Conservation (phyloP, 495 filamentous ascomycete genomes). For the Xanthoparmelia taractica region DNA sequence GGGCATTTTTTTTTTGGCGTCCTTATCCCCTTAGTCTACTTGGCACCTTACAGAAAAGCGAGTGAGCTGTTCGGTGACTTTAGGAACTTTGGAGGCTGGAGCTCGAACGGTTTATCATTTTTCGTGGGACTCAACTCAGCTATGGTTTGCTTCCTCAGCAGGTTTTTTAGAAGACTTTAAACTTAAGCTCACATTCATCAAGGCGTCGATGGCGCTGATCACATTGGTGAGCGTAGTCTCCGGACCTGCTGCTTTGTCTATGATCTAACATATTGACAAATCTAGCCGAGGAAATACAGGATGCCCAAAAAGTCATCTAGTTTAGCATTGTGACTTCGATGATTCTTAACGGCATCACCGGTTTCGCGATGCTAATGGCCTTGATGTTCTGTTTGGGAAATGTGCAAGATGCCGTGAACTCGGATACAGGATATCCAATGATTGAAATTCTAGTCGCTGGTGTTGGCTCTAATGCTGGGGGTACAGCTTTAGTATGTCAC, state of each 20-base stretch:
- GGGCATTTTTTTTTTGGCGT: not conserved
- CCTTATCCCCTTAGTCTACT: not conserved
- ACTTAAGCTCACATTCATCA: too few relatives aligned
- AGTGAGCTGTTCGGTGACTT: not conserved
- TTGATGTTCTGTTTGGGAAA: not conserved
- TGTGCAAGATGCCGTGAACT: not conserved
- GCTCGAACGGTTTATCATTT: not conserved
- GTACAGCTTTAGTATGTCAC: too few relatives aligned
- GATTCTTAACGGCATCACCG: not conserved
- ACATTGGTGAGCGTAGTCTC: not conserved
- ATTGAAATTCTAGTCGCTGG: not conserved
- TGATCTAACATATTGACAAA: too few relatives aligned
- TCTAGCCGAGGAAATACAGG: not conserved
- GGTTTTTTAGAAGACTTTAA: too few relatives aligned
- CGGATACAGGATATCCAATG: not conserved
- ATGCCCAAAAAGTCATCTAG: not conserved
- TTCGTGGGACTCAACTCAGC: not conserved
- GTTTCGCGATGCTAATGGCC: not conserved
- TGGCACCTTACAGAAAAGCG: not conserved
- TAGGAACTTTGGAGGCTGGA: not conserved
- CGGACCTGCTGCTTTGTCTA: too few relatives aligned
- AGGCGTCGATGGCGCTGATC: too few relatives aligned
- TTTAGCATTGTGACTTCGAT: not conserved
- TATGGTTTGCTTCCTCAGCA: not conserved
- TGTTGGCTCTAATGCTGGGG: too few relatives aligned